A percentile compares a stretch with the other conserved stretches of the same genome.
Conservation (phyloP, 345 rosid species). For the Ricinus communis region DNA sequence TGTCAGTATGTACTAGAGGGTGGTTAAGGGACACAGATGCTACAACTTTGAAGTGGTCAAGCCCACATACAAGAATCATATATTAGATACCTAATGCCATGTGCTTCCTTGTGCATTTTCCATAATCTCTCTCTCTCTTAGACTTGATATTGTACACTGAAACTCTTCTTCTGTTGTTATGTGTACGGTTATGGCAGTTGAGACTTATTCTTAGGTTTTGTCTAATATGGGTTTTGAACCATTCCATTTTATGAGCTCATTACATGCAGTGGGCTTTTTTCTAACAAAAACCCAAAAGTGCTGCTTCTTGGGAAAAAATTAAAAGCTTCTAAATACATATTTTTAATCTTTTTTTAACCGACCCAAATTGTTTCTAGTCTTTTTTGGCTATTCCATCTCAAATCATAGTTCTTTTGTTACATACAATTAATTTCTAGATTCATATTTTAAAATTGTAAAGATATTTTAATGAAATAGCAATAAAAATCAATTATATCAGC, state of each 20-base stretch:
- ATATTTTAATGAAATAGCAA: too few relatives aligned
- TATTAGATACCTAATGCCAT: slow-evolving; percentile 23
- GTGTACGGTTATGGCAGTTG: not conserved
- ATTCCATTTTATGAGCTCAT: slow-evolving; percentile 6
- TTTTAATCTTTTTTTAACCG: too few relatives aligned
- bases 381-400: too few relatives aligned
- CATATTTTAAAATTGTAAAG: too few relatives aligned
- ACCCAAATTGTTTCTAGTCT: too few relatives aligned
- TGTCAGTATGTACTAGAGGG: not conserved
- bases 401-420: too few relatives aligned
- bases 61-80: not conserved
- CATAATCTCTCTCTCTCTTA: not conserved
- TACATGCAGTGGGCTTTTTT: not conserved
- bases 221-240: not conserved
- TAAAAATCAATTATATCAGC: too few relatives aligned
- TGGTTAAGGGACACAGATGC: not conserved
- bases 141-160: not conserved
- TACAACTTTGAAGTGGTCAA: slow-evolving; percentile 4
- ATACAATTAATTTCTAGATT: too few relatives aligned
- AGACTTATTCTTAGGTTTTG: slow-evolving; percentile 3
- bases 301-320: too few relatives aligned
- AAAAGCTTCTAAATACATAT: too few relatives aligned
- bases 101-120: slow-evolving; percentile 1
- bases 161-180: not conserved
- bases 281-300: too few relatives aligned